phyloP scores from a whole-genome alignment of 768 basidiomycete genomes.

The Kwoniella heveanensis region DNA sequence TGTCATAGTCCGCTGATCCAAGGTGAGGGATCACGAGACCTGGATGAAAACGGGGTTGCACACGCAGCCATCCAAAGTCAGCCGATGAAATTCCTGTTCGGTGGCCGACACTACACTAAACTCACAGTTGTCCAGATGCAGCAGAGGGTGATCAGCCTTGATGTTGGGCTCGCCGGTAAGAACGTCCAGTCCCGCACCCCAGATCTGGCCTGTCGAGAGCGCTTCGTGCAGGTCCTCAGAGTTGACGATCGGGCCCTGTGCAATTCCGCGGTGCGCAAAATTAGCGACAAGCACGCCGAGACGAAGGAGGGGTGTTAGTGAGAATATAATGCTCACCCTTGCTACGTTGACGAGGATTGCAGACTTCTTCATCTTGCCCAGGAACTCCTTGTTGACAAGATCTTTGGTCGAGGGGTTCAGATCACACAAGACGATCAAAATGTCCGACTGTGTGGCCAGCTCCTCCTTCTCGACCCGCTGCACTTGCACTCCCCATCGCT shows the following conservation, averaged over 20 bases:
- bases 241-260: slow-evolving; percentile 74
- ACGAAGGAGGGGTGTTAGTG: no score
- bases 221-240: slow-evolving; percentile 84
- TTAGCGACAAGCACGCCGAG: no score
- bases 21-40: slow-evolving; percentile 87
- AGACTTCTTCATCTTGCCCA: slow-evolving; percentile 81
- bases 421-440: slow-evolving; percentile 72
- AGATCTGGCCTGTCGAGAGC: slow-evolving; percentile 74
- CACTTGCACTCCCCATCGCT: slow-evolving; percentile 57
- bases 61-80: no score
- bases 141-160: slow-evolving; percentile 71
- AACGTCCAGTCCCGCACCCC: slow-evolving; percentile 91
- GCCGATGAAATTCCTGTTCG: no score
- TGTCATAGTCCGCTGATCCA: slow-evolving; percentile 84
- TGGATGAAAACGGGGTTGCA: slow-evolving; percentile 46
- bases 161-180: slow-evolving; percentile 88
- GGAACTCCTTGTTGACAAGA: slow-evolving; percentile 70
- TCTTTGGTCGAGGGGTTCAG: slow-evolving; percentile 65
- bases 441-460: slow-evolving; percentile 77
- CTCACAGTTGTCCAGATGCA: slow-evolving; percentile 71
- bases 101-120: no score
- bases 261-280: neutral
- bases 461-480: slow-evolving; percentile 66
- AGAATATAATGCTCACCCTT: slow-evolving; percentile 62
- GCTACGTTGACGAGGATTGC: slow-evolving; percentile 81